Evolutionary conservation across 176 grass and related monocot species (phyloP).

Genomic region (Elaeis guineensis): DNA sequence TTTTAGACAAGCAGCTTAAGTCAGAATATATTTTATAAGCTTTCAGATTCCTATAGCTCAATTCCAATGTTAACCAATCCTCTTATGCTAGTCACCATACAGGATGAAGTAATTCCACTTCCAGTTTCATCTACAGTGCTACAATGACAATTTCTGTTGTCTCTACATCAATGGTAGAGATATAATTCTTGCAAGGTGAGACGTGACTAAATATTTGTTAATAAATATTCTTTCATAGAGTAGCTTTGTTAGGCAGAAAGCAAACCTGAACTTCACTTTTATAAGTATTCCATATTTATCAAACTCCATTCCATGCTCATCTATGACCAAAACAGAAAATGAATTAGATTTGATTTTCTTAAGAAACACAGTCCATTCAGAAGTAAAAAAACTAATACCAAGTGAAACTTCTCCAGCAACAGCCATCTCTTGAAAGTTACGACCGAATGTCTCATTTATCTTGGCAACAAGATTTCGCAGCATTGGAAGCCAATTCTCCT

Average conservation of each 20-base stretch:
- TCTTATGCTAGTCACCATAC: too few relatives aligned
- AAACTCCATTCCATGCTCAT: conserved; percentile 84
- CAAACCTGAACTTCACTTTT: conserved; percentile 93
- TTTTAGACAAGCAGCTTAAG: too few relatives aligned
- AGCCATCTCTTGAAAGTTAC: conserved; percentile 99
- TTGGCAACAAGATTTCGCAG: conserved; percentile 64
- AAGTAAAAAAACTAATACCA: conserved; percentile 35
- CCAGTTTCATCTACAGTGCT: too few relatives aligned
- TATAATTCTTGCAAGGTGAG: too few relatives aligned
- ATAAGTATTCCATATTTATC: conserved; percentile 85
- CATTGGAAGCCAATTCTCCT: conserved; percentile 89
- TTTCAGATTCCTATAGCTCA: too few relatives aligned
- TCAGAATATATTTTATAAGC: too few relatives aligned
- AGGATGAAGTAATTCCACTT: too few relatives aligned
- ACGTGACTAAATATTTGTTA: neutral
- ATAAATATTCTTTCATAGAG: neutral
- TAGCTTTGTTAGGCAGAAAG: conserved; percentile 18
- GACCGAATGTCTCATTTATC: conserved; percentile 88
- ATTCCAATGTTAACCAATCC: too few relatives aligned
- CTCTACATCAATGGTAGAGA: too few relatives aligned
- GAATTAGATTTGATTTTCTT: neutral
- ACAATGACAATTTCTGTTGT: too few relatives aligned
- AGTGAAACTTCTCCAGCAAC: conserved; percentile 96
- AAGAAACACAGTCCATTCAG: neutral
- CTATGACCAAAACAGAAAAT: conserved; percentile 34